These are phyloP conservation scores for Actinomortierella wolfii DNA, from an alignment of 371 early-diverging fungal genomes.

Conservation along the genomic window DNA sequence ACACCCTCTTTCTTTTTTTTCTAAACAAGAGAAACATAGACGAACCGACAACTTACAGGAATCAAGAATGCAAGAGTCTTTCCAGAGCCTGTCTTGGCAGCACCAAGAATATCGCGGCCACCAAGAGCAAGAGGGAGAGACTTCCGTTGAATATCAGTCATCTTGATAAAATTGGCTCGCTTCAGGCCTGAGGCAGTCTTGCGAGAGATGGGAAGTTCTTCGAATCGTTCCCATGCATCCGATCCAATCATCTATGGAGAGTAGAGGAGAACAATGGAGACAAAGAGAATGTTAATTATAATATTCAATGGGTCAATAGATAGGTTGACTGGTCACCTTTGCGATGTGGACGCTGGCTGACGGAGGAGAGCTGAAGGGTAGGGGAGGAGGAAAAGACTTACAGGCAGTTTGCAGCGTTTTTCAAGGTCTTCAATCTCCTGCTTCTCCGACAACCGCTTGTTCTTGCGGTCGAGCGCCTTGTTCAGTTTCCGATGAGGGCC, in stretches of 20 bases:
- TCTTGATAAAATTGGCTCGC: slow-evolving; percentile 80
- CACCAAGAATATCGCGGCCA: slow-evolving; percentile 93
- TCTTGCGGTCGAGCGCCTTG: too few relatives aligned
- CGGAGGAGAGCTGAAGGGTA: not conserved
- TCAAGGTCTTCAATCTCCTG: slow-evolving; percentile 42
- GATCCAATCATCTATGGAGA: slow-evolving; percentile 18
- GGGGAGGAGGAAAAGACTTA: slow-evolving; percentile 5
- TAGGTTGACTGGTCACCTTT: not conserved
- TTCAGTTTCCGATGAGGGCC: too few relatives aligned
- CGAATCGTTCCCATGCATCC: slow-evolving; percentile 36
- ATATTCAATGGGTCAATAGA: not conserved
- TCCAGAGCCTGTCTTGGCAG: slow-evolving; percentile 99
- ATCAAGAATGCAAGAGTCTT: slow-evolving; percentile 98
- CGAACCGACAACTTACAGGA: slow-evolving; percentile 66
- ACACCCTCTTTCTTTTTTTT: not conserved
- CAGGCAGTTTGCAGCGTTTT: slow-evolving; percentile 31
- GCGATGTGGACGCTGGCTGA: too few relatives aligned
- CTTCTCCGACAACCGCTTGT: slow-evolving; percentile 13
- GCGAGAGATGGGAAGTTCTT: slow-evolving; percentile 71
- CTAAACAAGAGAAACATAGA: not conserved
- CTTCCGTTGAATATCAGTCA: slow-evolving; percentile 97
- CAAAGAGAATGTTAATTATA: not conserved
- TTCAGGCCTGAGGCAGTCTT: slow-evolving; percentile 72
- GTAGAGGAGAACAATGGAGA: not conserved
- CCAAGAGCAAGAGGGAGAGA: slow-evolving; percentile 89